Percentiles rank a stretch among this genome's conserved stretches.
These are phyloP conservation scores for Zizania latifolia DNA, from an alignment of 176 grass and related monocot genomes.

Conservation along the genomic window DNA sequence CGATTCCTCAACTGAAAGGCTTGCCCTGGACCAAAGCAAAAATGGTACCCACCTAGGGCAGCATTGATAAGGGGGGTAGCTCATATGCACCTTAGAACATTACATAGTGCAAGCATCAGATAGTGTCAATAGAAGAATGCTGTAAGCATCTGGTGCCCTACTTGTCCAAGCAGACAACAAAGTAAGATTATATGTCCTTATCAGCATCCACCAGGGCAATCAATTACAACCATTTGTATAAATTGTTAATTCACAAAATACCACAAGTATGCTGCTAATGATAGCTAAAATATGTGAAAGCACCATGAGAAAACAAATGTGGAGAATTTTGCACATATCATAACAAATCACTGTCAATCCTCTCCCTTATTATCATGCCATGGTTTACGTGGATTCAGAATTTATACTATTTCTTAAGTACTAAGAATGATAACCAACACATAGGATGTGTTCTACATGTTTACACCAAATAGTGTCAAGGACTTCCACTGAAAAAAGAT, in stretches of 20 bases:
- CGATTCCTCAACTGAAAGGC: neutral
- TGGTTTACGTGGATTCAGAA: too few relatives aligned
- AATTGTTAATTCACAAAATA: neutral
- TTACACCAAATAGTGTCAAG: neutral
- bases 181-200: neutral
- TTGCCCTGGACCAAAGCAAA: neutral
- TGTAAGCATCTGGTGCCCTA: neutral
- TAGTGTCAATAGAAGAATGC: neutral
- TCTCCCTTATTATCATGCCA: neutral
- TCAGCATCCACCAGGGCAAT: neutral
- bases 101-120: neutral
- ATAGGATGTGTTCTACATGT: neutral
- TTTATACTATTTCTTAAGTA: neutral
- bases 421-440: neutral
- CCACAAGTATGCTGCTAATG: neutral
- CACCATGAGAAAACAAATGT: neutral
- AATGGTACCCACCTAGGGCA: neutral
- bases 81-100: neutral
- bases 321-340: neutral
- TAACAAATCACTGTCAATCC: neutral
- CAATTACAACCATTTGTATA: neutral
- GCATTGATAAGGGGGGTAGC: neutral
- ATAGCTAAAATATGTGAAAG: neutral
- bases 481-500: too few relatives aligned
- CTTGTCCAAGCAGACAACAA: neutral